Base-by-base conservation (phyloP, 176 grass and related monocot species). In the Eragrostis nindensis region DNA sequence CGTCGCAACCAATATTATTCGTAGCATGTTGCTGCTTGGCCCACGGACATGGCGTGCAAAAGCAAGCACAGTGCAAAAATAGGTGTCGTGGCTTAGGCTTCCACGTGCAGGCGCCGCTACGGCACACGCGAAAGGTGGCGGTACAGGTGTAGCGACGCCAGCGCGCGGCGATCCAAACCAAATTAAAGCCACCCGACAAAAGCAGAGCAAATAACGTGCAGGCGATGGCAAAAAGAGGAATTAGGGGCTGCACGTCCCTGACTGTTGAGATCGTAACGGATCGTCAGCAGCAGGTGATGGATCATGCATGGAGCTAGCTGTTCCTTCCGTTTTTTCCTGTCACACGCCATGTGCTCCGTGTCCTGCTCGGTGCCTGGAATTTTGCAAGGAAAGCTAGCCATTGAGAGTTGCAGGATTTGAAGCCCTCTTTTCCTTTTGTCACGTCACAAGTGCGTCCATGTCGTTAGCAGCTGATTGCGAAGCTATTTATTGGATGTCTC, bases 91-190 rank as follows among this genome's bases (percentile, higher is more conserved):
- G 57, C 24, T 9, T 46, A 26, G 13, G 0, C 13, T 59, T 59
- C 75, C 59, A 77, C 75, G 42, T 64, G 75, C 25, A 30, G 5
- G 10, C 5, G 8, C 75, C 41, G 1, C 72, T 0, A 32, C 42
- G 43, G 59, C 11, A 36, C 74, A 48, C 57, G 26, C 2, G 15
- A 77, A 77, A 64, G 75, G 17, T 14, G 10, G 25, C 24, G 24
- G 9, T 44, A 60, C 57, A 77, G 59, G 75, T 77, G 75, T 77
- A 63, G 57, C 42, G 24, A 30, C 59, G 42, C 70, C 17, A 3
- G 9, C 14, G 21, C 42, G 12, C 13, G 2, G 38, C 41, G 32
- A 9, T 11, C 17, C 1, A 77, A n/a, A n/a, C n/a, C n/a, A n/a
- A n/a, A n/a, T n/a, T n/a, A n/a, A 62, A 63, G 74, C 24, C 43